These are phyloP conservation scores for Backusella sp. DNA, from an alignment of 192 early-diverging fungal genomes.

Conservation along the genomic window DNA sequence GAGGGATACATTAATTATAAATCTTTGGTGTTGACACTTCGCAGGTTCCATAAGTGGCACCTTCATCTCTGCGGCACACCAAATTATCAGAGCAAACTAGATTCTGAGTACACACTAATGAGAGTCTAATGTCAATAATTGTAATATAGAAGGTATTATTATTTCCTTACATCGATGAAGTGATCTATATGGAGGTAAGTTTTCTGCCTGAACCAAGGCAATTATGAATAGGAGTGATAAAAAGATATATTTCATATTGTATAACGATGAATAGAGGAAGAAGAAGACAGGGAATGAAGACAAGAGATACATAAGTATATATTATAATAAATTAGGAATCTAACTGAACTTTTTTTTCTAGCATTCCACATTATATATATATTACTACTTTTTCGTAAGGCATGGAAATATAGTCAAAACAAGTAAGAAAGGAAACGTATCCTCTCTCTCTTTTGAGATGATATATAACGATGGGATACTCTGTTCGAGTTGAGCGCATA, in stretches of 20 bases:
- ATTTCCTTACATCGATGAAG: neutral
- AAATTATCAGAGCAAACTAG: neutral
- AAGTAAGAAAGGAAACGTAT: no score
- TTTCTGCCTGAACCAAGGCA: neutral
- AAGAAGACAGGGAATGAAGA: neutral
- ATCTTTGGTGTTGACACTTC: neutral
- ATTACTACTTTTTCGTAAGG: neutral
- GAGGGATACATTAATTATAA: no score
- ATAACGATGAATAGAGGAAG: neutral
- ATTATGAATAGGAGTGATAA: neutral
- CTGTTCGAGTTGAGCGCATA: no score
- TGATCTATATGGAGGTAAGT: neutral
- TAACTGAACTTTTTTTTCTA: neutral
- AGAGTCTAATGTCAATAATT: neutral
- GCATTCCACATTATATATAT: neutral
- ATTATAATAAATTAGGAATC: neutral
- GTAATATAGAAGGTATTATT: neutral
- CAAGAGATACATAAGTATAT: neutral
- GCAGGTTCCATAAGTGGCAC: neutral
- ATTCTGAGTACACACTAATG: neutral
- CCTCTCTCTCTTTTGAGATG: no score
- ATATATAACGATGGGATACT: no score
- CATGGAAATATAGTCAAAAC: no score
- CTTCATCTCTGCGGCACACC: neutral
- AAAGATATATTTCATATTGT: neutral